These are phyloP conservation scores for Meredithiella fracta DNA, from an alignment of 2,329 filamentous ascomycete species.

Conservation along the genomic window DNA sequence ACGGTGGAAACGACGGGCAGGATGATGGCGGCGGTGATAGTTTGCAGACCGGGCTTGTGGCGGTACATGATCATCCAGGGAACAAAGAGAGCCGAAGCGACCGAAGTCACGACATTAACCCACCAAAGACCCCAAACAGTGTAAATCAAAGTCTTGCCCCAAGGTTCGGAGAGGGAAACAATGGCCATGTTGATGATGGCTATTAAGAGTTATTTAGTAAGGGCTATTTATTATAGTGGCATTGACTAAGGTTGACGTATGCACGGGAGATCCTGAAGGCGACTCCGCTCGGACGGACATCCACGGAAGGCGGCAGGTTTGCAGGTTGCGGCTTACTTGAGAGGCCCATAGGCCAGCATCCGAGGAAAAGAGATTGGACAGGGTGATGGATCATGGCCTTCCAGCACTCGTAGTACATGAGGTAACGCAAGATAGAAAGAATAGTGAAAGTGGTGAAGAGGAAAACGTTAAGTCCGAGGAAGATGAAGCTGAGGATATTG, in stretches of 20 bases:
- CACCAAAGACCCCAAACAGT: constrained; percentile 44
- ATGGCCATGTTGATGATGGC: constrained; percentile 49
- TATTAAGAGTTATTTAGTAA: not conserved
- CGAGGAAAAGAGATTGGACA: constrained; percentile 51
- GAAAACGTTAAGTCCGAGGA: constrained; percentile 43
- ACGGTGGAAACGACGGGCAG: constrained; percentile 53
- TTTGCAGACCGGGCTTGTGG: constrained; percentile 31
- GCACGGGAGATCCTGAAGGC: not conserved
- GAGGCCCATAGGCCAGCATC: constrained; percentile 51
- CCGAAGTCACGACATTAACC: constrained; percentile 35
- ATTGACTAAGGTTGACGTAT: not conserved
- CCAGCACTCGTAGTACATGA: constrained; percentile 50
- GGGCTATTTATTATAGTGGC: not conserved
- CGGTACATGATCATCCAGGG: constrained; percentile 39
- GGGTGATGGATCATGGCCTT: constrained; percentile 50
- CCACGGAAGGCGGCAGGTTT: not conserved
- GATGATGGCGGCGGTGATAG: constrained; percentile 48
- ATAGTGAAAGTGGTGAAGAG: constrained; percentile 39
- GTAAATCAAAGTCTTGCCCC: constrained; percentile 38
- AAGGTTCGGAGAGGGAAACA: constrained; percentile 42
- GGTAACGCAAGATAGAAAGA: constrained; percentile 44
- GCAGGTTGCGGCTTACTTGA: constrained; percentile 20
- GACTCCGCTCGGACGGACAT: not conserved
- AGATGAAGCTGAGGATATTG: constrained; percentile 39
- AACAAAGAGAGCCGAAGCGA: constrained; percentile 36